Evolutionary conservation across 2,329 filamentous ascomycete genomes (phyloP).

Genomic region (Coniosporium tulheliwenetii): DNA sequence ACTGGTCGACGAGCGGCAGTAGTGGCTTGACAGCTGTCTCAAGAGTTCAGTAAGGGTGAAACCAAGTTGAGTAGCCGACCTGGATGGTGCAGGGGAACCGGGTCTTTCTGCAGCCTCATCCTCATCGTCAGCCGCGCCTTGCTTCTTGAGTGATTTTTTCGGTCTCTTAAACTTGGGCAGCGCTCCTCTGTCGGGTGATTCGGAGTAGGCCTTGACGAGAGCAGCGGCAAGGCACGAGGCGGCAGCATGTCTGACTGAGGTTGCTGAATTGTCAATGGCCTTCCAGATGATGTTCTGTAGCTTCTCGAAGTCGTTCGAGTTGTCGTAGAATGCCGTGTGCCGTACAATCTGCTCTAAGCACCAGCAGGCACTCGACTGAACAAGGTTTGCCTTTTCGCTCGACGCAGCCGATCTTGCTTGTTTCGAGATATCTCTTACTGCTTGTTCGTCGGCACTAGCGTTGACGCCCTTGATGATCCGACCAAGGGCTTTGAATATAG

Average conservation of each 20-base stretch:
- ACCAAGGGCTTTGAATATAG: conserved; percentile 57
- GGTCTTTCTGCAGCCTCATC: conserved; percentile 61
- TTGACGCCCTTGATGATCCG: conserved; percentile 65
- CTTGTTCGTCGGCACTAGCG: conserved; percentile 63
- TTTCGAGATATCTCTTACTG: conserved; percentile 90
- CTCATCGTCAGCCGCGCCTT: conserved; percentile 40
- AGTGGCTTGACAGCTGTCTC: conserved; percentile 64
- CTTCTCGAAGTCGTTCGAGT: conserved; percentile 79
- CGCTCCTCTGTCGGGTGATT: conserved; percentile 33
- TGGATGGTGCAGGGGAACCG: conserved; percentile 61
- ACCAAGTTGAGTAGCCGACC: conserved; percentile 51
- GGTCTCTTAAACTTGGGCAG: conserved; percentile 48
- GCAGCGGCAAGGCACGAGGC: conserved; percentile 71
- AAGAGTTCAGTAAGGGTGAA: conserved; percentile 67
- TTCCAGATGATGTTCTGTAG: conserved; percentile 74
- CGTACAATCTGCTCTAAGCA: conserved; percentile 61
- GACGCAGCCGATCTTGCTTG: conserved; percentile 62
- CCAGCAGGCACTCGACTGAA: conserved; percentile 62
- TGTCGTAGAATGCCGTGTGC: conserved; percentile 69
- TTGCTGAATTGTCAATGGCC: conserved; percentile 61
- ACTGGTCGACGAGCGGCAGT: conserved; percentile 60
- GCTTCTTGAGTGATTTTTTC: conserved; percentile 59
- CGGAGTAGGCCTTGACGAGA: conserved; percentile 68
- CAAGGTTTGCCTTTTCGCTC: conserved; percentile 68
- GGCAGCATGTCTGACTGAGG: conserved; percentile 67